Base-by-base conservation (phyloP, 2,329 filamentous ascomycete species). In the Colletotrichum sp. region DNA sequence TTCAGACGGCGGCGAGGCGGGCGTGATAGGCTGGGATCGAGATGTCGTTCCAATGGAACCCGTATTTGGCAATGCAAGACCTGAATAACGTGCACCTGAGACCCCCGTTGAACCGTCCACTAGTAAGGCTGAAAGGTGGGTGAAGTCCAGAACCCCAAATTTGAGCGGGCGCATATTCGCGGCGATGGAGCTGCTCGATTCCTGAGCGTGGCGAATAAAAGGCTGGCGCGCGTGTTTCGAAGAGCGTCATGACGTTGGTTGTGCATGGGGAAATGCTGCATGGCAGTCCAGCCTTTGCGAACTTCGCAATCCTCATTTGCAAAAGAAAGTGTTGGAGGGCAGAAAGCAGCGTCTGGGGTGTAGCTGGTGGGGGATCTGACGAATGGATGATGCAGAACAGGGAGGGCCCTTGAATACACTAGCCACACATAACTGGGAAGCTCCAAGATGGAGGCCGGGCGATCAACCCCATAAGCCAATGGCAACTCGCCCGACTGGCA, bases 381-480 rank as follows among this genome's bases (percentile, higher is more conserved):
- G 75, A 76, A 76, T 76, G 57, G 34, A 76, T 75, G 75, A 75
- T 75, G 71, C 72, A 76, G 71, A n/a, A 62, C 72, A 76, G 66
- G 75, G 72, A 71, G 62, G 13, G 36, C 72, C 75, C 75, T 48
- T 63, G 72, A 67, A 71, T 59, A 39, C 66, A 76, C 55, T 71
- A 75, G 75, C 75, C 75, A 76, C 75, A 75, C 67, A 52, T 55
- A 71, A 63, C 32, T 76, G 62, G 67, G 44, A 72, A 60, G 62
- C 74, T 76, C 74, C 71, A 69, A 73, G 70, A 69, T 69, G 48
- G 59, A 34, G 65, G 32, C 39, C 87, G 1, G 79, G 81, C 16
- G 84, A 84, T 16, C 77, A 66, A 39, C 80, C 83, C 5, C 86
- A 22, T 87, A 74, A 65, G 39, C 77, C 75, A 78, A 77, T 78